Evolutionary conservation across 2,329 filamentous ascomycete genomes (phyloP), one percentile per base, ranked within the genome.

Genomic region (Didymella exigua): DNA sequence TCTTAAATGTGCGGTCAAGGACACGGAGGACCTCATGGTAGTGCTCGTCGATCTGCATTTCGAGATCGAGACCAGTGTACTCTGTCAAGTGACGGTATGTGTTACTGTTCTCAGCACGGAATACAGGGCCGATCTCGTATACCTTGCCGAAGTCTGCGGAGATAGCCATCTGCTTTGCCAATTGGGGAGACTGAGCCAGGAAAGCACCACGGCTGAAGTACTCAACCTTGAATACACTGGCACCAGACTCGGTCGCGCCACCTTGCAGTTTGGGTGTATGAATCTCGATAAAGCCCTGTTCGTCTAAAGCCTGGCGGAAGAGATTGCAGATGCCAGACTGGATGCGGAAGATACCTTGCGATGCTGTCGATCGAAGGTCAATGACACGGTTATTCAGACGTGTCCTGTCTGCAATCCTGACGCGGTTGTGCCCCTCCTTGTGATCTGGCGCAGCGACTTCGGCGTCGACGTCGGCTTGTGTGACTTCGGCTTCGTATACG

Each of bases 91-190:
- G 93, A 31, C 93, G 87, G 69, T 96, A 93, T 0, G 93, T 97
- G 75, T 97, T 97, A 70, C 90, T 96, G 78, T 97, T 96, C 73
- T 97, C 93, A 0, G 93, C 93, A 63, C 93, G 87, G 82, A 97
- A 97, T 6, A 97, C 92, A 2, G 90, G 87, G 14, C 91, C 91
- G 61, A 95, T 88, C 72, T 97, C 93, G 68, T 93, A 97, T 6
- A 97, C 93, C 45, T 88, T 86, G 53, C 89, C 88, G 71, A 96
- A 95, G 72, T 97, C 93, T 24, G 92, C 88, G 5, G 91, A 90
- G 34, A 97, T 91, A 46, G 87, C 85, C 89, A 96, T 93, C 75
- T 97, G 93, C 78, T 97, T 97, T 48, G 91, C 90, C 60, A 97
- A 76, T 75, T 97, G 93, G 6, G 93, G 93, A 58, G 90, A 96